Conservation (phyloP, 768 basidiomycete species). For the Gymnopilus dilepis region DNA sequence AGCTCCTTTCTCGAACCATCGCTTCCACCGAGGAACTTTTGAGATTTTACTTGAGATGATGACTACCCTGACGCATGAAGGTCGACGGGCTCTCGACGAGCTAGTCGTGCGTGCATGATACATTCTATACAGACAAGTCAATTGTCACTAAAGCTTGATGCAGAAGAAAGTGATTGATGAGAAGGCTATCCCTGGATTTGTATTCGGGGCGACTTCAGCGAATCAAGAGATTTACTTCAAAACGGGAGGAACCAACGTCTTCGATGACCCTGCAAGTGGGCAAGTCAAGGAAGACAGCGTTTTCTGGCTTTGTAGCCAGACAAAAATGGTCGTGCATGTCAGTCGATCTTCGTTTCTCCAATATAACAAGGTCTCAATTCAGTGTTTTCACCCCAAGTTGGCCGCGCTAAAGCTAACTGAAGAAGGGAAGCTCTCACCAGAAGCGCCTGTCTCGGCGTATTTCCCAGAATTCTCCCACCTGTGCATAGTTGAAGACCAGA, state of each 20-base stretch:
- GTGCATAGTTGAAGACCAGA: conserved; percentile 22
- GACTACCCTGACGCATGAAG: background rate
- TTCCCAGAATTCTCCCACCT: conserved; percentile 34
- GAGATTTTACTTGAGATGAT: too few species aligned
- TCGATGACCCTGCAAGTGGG: conserved; percentile 33
- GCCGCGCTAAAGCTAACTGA: conserved; percentile 38
- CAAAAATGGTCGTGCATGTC: conserved; percentile 39
- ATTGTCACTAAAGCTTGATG: background rate
- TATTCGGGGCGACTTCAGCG: conserved; percentile 32
- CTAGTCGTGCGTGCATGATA: background rate
- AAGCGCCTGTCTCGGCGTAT: conserved; percentile 27
- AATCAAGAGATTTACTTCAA: conserved; percentile 35
- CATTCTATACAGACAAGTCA: background rate
- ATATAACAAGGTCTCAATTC: background rate
- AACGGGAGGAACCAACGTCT: conserved; percentile 25
- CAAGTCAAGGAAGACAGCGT: conserved; percentile 31
- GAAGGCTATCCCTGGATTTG: conserved; percentile 30
- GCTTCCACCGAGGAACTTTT: too few species aligned
- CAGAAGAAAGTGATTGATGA: conserved; percentile 17
- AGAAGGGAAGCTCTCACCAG: conserved; percentile 29
- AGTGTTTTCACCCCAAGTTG: conserved; percentile 21
- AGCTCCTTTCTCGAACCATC: too few species aligned
- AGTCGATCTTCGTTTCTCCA: background rate
- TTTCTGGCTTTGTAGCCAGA: conserved; percentile 45
- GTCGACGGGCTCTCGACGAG: background rate